Evolutionary conservation across 805 yeast genomes (phyloP), one percentile per base, ranked within the genome.

Genomic region (Wickerhamomyces bovis): DNA sequence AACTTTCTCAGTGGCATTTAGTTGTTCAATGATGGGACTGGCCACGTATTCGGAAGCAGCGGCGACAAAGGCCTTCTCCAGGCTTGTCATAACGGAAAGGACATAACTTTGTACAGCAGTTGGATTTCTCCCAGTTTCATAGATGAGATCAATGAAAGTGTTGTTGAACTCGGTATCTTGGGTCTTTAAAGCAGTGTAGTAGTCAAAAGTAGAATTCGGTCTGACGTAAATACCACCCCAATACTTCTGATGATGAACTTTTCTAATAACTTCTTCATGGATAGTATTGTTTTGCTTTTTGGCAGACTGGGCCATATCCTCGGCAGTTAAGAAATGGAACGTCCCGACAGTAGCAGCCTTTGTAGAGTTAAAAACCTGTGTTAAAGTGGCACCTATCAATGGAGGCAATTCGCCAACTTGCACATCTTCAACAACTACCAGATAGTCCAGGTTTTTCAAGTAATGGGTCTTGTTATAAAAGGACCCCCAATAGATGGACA

Each of bases 81-180:
- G 4, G 7, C 36, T 44, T 8, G 53, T 47, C 10, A 78, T 47
- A 9, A 67, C 60, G 0, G 83, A 77, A 0, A 64, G 53, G 6
- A 79, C 65, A 43, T 69, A 73, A 2, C 65, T 50, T 10, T 47
- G 53, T 67, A 78, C 68, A 26, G 73, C 69, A 31, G 65, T 51
- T 44, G 74, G 65, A 55, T 83, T 86, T 52, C 86, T 64, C 4
- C 81, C 85, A 0, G 83, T 73, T 60, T 81, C 86, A 56, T 74
- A 82, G 39, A 71, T 61, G 2, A 73, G 61, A 6, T 65, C 57
- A 20, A 78, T 53, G 38, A 13, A 43, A 10, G 46, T 38, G 6
- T 47, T 38, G 42, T 48, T 46, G 41, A 51, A 53, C 1, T 48
- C 21, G 1, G 53, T n/a, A 12, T 52, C 41, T n/a, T 44, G 39